Conservation (phyloP, 768 basidiomycete genomes). For the Termitomyces sp. region DNA sequence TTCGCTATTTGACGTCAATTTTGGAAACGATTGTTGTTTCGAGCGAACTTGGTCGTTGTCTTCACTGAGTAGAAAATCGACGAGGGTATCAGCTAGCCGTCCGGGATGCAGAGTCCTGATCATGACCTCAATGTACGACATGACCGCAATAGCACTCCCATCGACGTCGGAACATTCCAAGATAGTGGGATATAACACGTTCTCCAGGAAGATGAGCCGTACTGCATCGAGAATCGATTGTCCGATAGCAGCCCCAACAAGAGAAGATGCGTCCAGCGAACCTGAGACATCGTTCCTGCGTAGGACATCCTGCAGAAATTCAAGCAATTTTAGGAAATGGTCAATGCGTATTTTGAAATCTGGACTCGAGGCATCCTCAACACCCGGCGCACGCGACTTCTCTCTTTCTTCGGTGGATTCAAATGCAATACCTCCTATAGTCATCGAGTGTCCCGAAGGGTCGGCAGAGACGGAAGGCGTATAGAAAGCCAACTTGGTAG, state of each 20-base stretch:
- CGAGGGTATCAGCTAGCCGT: constrained; percentile 61
- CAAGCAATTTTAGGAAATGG: constrained; percentile 84
- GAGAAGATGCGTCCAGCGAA: constrained; percentile 49
- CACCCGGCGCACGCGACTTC: constrained; percentile 49
- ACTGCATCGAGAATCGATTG: constrained; percentile 81
- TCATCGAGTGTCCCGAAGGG: constrained; percentile 51
- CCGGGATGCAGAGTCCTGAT: constrained; percentile 68
- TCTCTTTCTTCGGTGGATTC: constrained; percentile 53
- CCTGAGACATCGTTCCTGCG: constrained; percentile 53
- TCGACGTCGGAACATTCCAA: constrained; percentile 89
- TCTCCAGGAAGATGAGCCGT: constrained; percentile 83
- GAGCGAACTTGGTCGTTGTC: constrained; percentile 63
- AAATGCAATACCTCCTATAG: constrained; percentile 59
- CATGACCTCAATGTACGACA: constrained; percentile 92
- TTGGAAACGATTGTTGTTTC: constrained; percentile 23
- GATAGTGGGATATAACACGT: constrained; percentile 88
- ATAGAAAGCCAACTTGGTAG: constrained; percentile 76
- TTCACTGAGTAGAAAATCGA: constrained; percentile 80
- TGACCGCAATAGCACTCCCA: constrained; percentile 94
- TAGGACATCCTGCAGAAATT: constrained; percentile 88
- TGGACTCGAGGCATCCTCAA: constrained; percentile 69
- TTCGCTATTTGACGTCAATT: constrained; percentile 34
- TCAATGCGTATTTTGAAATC: constrained; percentile 81
- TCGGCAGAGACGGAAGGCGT: constrained; percentile 34
- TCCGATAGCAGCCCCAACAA: constrained; percentile 77